Evolutionary conservation across 1,284 basidiomycete genomes (phyloP), one percentile per base, ranked within the genome.

Genomic region (Austroboletus sp.): DNA sequence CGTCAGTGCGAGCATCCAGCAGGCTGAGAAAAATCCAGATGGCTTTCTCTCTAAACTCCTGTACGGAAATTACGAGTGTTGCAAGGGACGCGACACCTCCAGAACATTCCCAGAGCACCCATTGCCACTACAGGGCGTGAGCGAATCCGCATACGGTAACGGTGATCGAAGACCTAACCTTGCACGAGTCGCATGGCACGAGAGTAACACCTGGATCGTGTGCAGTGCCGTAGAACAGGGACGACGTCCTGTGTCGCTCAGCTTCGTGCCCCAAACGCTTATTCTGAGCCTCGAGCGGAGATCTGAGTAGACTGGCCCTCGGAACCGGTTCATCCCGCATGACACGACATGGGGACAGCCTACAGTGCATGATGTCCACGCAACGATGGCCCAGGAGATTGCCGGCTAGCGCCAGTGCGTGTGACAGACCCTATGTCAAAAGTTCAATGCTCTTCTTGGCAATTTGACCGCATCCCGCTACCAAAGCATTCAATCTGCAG

Each of bases 51-150:
- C 40, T 27, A 34, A 29, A 43, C 26, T 40, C 42, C 32, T 42
- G 17, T 40, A 51, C 60, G 62, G 61, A 60, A 63, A 60, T 60
- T 60, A 57, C 40, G 26, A 27, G 32, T 45, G 46, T 40, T 36
- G 39, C 42, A 45, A 58, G 61, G 52, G 57, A 46, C 30, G 48
- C 45, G 43, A 49, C 32, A 29, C 35, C 40, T 43, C 48, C 55
- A 38, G 43, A 39, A 36, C 30, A 44, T 32, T 38, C 34, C 34
- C 34, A 36, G 33, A 17, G 10, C 17, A 35, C 17, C 4, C 9
- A 35, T 4, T 31, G 44, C 34, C 35, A 37, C 41, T 31, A 27
- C 23, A 27, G 31, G 31, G 26, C 33, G 40, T 23, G 42, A 40
- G 12, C 44, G 19, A 46, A 31, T 19, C 47, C 35, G 42, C 46